Conservation (phyloP, 345 rosid genomes). For the Heritiera fomes region DNA sequence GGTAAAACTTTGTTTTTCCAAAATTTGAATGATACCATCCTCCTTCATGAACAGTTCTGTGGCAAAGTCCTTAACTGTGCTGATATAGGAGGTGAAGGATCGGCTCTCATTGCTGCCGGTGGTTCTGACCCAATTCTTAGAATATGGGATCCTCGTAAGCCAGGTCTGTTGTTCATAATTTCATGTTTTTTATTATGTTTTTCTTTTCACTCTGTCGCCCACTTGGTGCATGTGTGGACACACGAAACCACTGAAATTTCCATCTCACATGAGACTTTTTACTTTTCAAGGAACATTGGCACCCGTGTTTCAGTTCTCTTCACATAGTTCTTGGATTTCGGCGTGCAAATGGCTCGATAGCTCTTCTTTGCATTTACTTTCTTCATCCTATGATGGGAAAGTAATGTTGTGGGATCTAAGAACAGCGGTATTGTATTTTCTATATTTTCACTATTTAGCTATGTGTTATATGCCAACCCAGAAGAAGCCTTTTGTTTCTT, state of each 20-base stretch:
- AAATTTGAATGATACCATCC: constrained; percentile 13
- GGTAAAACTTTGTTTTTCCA: not conserved
- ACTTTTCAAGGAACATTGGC: constrained; percentile 73
- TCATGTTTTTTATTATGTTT: not conserved
- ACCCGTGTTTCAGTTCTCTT: constrained; percentile 78
- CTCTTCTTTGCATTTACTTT: constrained; percentile 81
- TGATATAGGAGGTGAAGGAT: constrained; percentile 92
- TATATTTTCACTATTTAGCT: constrained; percentile 14
- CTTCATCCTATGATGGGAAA: constrained; percentile 98
- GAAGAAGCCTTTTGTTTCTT: not conserved
- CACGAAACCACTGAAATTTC: not conserved
- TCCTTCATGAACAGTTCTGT: constrained; percentile 51
- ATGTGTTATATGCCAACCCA: not conserved
- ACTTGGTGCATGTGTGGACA: not conserved
- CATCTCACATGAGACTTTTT: constrained; percentile 19
- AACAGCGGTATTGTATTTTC: constrained; percentile 70
- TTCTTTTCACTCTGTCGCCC: not conserved
- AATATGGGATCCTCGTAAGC: constrained; percentile 98
- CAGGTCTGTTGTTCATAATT: constrained; percentile 51
- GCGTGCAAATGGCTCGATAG: constrained; percentile 91
- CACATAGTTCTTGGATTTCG: constrained; percentile 91
- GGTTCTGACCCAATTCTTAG: constrained; percentile 91
- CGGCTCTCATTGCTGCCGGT: constrained; percentile 85
- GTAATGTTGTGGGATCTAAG: constrained; percentile 99
- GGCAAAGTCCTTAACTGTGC: constrained; percentile 83